Evolutionary conservation across 768 basidiomycete species (phyloP).

Genomic region (Holtermanniella nyarrowii): DNA sequence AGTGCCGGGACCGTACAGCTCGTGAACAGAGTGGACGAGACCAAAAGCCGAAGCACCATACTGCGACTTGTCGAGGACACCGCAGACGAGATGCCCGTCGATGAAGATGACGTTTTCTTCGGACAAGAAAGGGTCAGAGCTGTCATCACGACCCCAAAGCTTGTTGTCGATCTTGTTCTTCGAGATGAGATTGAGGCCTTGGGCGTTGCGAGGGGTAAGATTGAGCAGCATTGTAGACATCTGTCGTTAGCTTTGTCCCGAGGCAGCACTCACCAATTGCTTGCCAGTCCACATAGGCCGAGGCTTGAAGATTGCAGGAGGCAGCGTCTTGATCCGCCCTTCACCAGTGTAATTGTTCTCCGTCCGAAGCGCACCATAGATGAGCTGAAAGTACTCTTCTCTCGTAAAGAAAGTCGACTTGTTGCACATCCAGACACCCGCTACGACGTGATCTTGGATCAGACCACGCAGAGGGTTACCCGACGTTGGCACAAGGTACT

Average conservation of each 20-base stretch:
- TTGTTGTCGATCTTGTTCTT: constrained; percentile 81
- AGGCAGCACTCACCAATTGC: constrained; percentile 62
- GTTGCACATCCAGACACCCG: constrained; percentile 98
- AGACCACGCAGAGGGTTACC: constrained; percentile 94
- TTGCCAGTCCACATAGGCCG: constrained; percentile 92
- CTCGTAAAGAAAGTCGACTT: constrained; percentile 90
- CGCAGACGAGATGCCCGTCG: constrained; percentile 85
- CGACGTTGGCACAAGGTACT: constrained; percentile 97
- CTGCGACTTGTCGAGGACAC: constrained; percentile 92
- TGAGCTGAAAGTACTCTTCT: constrained; percentile 89
- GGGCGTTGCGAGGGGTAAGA: constrained; percentile 66
- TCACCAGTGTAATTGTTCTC: constrained; percentile 59
- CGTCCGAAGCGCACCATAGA: constrained; percentile 86
- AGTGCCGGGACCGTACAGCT: constrained; percentile 78
- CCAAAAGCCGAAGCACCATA: constrained; percentile 95
- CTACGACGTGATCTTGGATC: constrained; percentile 97
- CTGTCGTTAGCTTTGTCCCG: constrained; percentile 43
- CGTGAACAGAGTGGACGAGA: constrained; percentile 92
- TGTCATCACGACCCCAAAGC: constrained; percentile 52
- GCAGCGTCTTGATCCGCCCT: constrained; percentile 64
- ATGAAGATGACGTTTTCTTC: constrained; percentile 79
- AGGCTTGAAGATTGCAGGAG: constrained; percentile 88
- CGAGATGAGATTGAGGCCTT: constrained; percentile 73
- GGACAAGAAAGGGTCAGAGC: constrained; percentile 52
- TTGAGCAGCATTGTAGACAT: constrained; percentile 90